These are phyloP conservation scores for Cystofilobasidium ferigula DNA, from an alignment of 768 basidiomycete species.

Conservation along the genomic window DNA sequence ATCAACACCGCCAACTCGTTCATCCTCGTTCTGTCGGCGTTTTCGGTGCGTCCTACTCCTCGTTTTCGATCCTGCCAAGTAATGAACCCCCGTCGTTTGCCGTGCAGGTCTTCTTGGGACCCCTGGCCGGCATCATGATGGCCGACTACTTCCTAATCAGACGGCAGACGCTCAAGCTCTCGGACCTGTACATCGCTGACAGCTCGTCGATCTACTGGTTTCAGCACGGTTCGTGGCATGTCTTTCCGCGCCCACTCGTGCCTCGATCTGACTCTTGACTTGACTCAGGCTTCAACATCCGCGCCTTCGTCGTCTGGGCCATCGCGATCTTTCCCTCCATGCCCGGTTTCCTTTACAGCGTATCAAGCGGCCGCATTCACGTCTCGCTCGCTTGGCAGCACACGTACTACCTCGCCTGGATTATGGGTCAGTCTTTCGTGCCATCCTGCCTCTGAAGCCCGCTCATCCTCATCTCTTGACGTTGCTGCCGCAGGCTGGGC, in stretches of 20 bases:
- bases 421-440: constrained; percentile 5
- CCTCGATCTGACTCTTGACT: neutral
- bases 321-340: constrained; percentile 21
- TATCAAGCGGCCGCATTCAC: neutral
- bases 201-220: constrained; percentile 16
- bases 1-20: constrained; percentile 29
- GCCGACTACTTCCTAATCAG: constrained; percentile 26
- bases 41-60: too few species aligned
- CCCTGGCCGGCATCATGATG: constrained; percentile 19
- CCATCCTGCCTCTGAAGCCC: neutral
- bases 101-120: constrained; percentile 25
- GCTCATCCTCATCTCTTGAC: neutral
- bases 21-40: constrained; percentile 12
- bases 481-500: constrained; percentile 25
- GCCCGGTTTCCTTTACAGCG: constrained; percentile 11
- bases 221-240: constrained; percentile 11
- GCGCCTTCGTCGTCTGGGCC: constrained; percentile 13
- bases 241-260: neutral
- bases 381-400: constrained; percentile 13
- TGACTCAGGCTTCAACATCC: constrained; percentile 16
- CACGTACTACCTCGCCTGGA: constrained; percentile 20
- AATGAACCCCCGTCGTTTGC: constrained; percentile 27
- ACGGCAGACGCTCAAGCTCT: constrained; percentile 2
- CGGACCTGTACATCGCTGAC: constrained; percentile 17
- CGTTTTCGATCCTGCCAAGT: neutral